Evolutionary conservation across 164 flowering plant species (phyloP).

Genomic region (Aristolochia contorta): DNA sequence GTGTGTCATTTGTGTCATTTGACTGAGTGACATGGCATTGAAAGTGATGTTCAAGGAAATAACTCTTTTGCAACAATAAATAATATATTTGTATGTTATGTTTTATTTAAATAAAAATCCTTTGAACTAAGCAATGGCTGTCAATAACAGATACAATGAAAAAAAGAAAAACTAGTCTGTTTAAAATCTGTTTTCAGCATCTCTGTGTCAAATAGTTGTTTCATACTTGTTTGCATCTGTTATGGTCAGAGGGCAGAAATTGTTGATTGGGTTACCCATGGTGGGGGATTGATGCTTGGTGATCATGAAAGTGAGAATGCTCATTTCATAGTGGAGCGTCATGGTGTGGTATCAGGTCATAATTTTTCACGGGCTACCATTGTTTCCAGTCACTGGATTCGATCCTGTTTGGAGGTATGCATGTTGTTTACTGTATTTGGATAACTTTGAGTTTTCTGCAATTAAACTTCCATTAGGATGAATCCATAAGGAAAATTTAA

Average conservation of each 20-base stretch:
- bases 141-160: no score
- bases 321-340: slow-evolving; percentile 64
- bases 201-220: background rate
- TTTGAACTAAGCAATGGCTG: no score
- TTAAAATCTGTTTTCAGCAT: background rate
- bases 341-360: slow-evolving; percentile 35
- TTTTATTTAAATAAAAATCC: no score
- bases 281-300: slow-evolving; percentile 65
- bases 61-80: no score
- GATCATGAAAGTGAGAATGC: slow-evolving; percentile 27
- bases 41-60: no score
- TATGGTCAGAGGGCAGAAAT: slow-evolving; percentile 68
- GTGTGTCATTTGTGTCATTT: no score
- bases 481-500: no score
- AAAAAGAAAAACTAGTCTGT: no score
- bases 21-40: no score
- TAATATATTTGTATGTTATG: no score
- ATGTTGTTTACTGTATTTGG: background rate
- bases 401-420: slow-evolving; percentile 72
- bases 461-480: no score
- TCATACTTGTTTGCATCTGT: slow-evolving; percentile 2
- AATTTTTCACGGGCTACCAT: slow-evolving; percentile 21
- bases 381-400: slow-evolving; percentile 87
- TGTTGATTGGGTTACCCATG: slow-evolving; percentile 71
- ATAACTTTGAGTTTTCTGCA: background rate